phyloP scores from a whole-genome alignment of 768 basidiomycete species.

The Tulasnella calospora region DNA sequence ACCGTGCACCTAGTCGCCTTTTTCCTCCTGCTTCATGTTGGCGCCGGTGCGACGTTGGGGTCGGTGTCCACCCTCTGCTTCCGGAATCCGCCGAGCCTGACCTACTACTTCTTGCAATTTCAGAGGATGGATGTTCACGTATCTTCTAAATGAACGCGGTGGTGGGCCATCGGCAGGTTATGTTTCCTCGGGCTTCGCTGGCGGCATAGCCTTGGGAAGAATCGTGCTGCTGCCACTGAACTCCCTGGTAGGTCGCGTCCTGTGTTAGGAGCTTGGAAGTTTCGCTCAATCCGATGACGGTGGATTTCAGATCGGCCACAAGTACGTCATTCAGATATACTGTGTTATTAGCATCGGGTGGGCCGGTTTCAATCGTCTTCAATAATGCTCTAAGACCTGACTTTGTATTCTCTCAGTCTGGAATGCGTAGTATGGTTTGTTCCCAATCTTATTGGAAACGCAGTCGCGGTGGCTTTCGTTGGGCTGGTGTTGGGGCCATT shows the following conservation, averaged over 20 bases:
- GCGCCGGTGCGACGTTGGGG: slow-evolving; percentile 29
- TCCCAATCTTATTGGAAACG: slow-evolving; percentile 36
- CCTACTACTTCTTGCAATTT: background rate
- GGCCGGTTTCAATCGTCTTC: background rate
- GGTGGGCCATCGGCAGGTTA: slow-evolving; percentile 51
- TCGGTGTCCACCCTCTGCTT: background rate
- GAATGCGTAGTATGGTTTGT: slow-evolving; percentile 40
- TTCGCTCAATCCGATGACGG: background rate
- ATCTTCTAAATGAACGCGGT: slow-evolving; percentile 43
- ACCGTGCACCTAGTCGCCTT: slow-evolving; percentile 27
- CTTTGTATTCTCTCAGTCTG: slow-evolving; percentile 27
- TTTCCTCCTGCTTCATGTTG: slow-evolving; percentile 30
- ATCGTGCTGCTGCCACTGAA: slow-evolving; percentile 25
- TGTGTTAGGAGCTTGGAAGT: background rate
- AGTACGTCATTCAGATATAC: slow-evolving; percentile 29
- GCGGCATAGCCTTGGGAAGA: slow-evolving; percentile 30
- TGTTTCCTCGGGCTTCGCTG: slow-evolving; percentile 50
- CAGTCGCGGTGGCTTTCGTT: slow-evolving; percentile 38
- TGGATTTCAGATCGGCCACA: slow-evolving; percentile 23
- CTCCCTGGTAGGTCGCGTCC: background rate
- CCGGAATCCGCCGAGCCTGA: background rate
- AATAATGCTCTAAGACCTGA: background rate
- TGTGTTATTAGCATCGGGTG: slow-evolving; percentile 31
- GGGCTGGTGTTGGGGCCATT: slow-evolving; percentile 42
- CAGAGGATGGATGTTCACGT: slow-evolving; percentile 55